Evolutionary conservation across 2,329 filamentous ascomycete species (phyloP).

Genomic region (Colletotrichum destructivum): DNA sequence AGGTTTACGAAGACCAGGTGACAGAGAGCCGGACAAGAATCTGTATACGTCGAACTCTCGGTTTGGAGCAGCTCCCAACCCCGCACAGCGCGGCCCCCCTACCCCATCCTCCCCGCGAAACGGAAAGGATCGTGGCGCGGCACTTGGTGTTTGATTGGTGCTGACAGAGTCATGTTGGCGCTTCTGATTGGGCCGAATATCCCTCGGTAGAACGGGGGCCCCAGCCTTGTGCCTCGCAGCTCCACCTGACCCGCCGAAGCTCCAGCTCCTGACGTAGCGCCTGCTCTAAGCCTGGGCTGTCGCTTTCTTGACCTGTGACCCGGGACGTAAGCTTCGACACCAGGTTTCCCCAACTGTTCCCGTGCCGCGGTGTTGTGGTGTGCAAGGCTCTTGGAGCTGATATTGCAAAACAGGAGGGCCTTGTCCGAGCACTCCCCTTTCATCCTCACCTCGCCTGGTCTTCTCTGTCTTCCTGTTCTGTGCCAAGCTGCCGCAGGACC

Average conservation of each 20-base stretch:
- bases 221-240: conserved; percentile 20
- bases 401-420: conserved; percentile 6
- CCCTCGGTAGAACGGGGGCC: conserved; percentile 3
- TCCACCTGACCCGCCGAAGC: conserved; percentile 33
- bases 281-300: not conserved
- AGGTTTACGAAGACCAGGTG: conserved; percentile 3
- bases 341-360: conserved; percentile 39
- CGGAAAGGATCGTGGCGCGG: conserved; percentile 29
- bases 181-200: conserved; percentile 2
- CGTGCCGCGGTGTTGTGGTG: conserved; percentile 1
- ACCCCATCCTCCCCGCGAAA: conserved; percentile 14
- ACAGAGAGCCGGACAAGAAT: not conserved
- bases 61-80: conserved; percentile 9
- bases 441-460: not conserved
- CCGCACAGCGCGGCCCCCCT: conserved; percentile 29
- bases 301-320: conserved; percentile 29
- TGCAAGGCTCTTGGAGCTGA: conserved; percentile 1
- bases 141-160: conserved; percentile 35
- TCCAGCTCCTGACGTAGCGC: conserved; percentile 25
- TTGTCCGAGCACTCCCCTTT: not conserved
- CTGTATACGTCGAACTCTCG: not conserved
- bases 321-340: conserved; percentile 24
- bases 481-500: not conserved
- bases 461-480: not conserved
- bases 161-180: not conserved